Percentiles rank a stretch among this genome's conserved stretches.
These are phyloP conservation scores for Talaromyces sp. DNA, from an alignment of 2,329 filamentous ascomycete genomes.

Conservation along the genomic window DNA sequence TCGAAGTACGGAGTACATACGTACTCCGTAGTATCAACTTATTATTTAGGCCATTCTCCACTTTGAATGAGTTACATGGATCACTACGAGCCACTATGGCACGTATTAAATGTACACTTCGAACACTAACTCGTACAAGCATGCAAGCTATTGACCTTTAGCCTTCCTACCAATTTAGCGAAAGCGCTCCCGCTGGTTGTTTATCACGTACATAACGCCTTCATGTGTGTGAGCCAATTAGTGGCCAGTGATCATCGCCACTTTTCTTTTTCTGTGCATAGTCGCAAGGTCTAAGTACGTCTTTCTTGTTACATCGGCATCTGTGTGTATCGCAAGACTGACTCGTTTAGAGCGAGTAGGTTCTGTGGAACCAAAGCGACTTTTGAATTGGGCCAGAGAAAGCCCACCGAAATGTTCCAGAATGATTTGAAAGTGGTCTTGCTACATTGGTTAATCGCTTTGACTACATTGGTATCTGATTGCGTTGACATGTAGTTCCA, in stretches of 20 bases:
- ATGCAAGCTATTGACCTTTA: not conserved
- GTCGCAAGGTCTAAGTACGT: not conserved
- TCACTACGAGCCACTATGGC: not conserved
- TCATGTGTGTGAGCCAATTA: not conserved
- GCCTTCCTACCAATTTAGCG: not conserved
- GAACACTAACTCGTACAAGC: not conserved
- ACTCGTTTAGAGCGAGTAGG: not conserved
- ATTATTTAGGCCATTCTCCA: not conserved
- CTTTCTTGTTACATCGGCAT: not conserved
- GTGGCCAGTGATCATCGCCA: not conserved
- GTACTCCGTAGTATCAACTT: not conserved
- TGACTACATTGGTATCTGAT: not conserved
- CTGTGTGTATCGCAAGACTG: not conserved
- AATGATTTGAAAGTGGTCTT: not conserved
- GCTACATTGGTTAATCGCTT: not conserved
- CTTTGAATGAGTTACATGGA: not conserved
- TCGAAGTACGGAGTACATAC: not conserved
- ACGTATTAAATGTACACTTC: not conserved
- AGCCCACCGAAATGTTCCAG: not conserved
- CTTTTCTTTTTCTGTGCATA: not conserved
- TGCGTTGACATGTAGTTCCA: not conserved
- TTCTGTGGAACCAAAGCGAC: not conserved
- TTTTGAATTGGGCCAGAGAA: not conserved
- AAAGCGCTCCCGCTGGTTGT: not conserved
- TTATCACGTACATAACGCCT: conserved; percentile 2